Base-by-base conservation (phyloP, 176 grass and related monocot species). In the barley (Hordeum vulgare) region DNA sequence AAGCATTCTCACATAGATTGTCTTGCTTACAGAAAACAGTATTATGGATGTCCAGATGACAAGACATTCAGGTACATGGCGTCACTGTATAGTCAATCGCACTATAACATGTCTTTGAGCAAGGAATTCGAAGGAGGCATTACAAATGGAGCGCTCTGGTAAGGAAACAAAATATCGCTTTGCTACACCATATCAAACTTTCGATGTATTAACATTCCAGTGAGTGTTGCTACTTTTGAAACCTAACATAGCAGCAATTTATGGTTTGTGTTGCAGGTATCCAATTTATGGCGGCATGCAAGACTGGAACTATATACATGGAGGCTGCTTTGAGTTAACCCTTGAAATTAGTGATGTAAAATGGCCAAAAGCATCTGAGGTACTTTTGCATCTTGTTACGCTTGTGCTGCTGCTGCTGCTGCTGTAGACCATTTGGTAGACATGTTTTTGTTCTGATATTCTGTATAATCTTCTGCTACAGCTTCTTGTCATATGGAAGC, bases 231-330 rank as follows among this genome's bases (percentile, higher is more conserved):
- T 76, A 24, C 34, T 73, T 82, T 84, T 18, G 7, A 82, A 62
- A 64, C 56, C 29, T 45, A 61, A 83, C 12, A 78, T 71, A 71
- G 23, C 11, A 71, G 23, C 11, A 67, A 73, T 72, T 28, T 85
- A 45, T 71, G 72, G 23, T 85, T 81, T 61, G 25, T 82, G 20
- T 62, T 83, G 80, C 35, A 98, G 96, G 96, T 98, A 98, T 79
- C 96, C 96, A 80, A 95, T 98, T n/a, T 98, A 98, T 88, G 96
- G 96, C 6, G 96, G 96, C 25, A 95, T 98, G 96, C 96, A 98
- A 80, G 96, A 98, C 61, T 98, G 96, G 96, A 98, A 98, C 69
- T 98, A 98, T 91, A 98, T 98, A 90, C 84, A 95, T 82, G 90
- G 93, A 77, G 87, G 87, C 29, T 98, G 96, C 85, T 98, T 98